Conservation (phyloP, 2,329 filamentous ascomycete genomes). For the Trichophyton verrucosum region DNA sequence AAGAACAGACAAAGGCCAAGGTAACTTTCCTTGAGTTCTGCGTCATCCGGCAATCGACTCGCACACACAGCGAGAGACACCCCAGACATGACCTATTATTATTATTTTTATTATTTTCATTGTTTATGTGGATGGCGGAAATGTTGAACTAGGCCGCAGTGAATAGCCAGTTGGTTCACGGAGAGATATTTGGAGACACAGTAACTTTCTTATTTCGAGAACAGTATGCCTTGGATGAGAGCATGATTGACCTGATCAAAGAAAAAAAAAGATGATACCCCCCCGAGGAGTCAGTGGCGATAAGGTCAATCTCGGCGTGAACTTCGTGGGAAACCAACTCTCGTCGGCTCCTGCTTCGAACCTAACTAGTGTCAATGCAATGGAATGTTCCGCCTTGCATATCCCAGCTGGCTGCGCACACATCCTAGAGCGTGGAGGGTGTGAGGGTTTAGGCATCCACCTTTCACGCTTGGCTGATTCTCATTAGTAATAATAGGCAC, state of each 20-base stretch:
- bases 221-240: not conserved
- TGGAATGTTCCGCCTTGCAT: slow-evolving; percentile 4
- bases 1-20: not conserved
- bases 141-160: not conserved
- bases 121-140: not conserved
- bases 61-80: not conserved
- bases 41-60: too few species aligned
- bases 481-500: slow-evolving; percentile 5
- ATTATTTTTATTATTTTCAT: too few species aligned
- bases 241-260: not conserved
- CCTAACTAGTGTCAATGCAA: not conserved
- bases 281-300: not conserved
- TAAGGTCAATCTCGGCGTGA: not conserved
- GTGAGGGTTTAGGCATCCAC: slow-evolving; percentile 4
- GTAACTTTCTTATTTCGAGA: too few species aligned
- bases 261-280: not conserved
- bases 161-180: not conserved
- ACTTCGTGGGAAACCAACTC: not conserved
- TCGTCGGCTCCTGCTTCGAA: not conserved
- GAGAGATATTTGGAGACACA: not conserved
- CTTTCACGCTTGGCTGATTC: not conserved
- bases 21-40: not conserved
- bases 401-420: slow-evolving; percentile 3
- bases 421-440: not conserved
- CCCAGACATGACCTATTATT: not conserved